Base-by-base conservation (phyloP, 371 early-diverging fungal species). In the Zychaea mexicana region DNA sequence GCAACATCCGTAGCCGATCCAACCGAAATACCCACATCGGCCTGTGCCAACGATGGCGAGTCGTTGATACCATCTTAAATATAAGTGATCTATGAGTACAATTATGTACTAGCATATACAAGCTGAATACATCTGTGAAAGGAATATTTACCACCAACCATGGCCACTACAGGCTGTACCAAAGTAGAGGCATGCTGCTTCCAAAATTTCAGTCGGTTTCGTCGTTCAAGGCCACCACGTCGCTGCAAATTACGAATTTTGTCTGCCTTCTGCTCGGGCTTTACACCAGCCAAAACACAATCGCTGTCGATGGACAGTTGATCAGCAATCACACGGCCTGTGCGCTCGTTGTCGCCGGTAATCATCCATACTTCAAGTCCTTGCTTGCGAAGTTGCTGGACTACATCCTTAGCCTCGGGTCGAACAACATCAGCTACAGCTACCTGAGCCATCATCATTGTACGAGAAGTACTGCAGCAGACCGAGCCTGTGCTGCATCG, bases 1-100 rank as follows among this genome's bases (percentile, higher is more conserved):
- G 93, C 93, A 66, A 93, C 84, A 65, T 93, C 94, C 0, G 93
- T 91, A 4, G 92, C 94, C 5, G 88, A 85, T 8, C 92, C 90
- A 15, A 96, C 83, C 22, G 96, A 79, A 36, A 86, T 77, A 24
- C 96, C 95, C 13, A 96, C 87, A 73, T 94, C 92, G 5, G 96
- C 90, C 70, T 88, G 90, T 17, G 92, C 94, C 4, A 98, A 76
- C 0, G 97, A 97, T 32, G 93, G 91, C 1, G 94, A 90, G 77
- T 96, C 98, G 69, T 96, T 98, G 70, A 96, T 95, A 15, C 98
- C 98, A 77, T 98, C 98, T 62, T 87, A 22, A 22, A 9, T 22
- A 42, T 8, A 36, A 36, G 15, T 2, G 36, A n/a, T n/a, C n/a
- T n/a, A n/a, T n/a, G n/a, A n/a, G n/a, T n/a, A n/a, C n/a, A n/a